Conservation (phyloP, 371 early-diverging fungal genomes). For the Mucor circinelloides region DNA sequence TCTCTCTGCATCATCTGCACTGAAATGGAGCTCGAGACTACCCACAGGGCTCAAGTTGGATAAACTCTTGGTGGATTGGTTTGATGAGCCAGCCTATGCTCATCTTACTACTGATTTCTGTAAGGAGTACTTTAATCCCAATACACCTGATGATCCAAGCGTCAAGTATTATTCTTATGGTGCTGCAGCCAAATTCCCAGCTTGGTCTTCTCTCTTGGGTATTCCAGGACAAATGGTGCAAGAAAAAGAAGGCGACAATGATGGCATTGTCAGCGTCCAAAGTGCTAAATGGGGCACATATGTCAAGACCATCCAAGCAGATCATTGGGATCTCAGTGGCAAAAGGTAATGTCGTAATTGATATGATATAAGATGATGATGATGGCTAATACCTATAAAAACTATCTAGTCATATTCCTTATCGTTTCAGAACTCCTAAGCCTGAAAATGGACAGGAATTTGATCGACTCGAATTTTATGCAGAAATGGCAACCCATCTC, state of each 20-base stretch:
- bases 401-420: constrained; percentile 20
- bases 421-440: constrained; percentile 16
- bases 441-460: constrained; percentile 44
- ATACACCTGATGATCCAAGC: constrained; percentile 71
- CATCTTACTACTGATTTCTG: constrained; percentile 83
- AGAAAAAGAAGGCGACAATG: constrained; percentile 74
- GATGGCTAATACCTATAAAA: background rate
- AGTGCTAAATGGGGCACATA: constrained; percentile 90
- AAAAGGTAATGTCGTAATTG: constrained; percentile 11
- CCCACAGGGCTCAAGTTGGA: constrained; percentile 10
- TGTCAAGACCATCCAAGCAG: constrained; percentile 76
- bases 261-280: constrained; percentile 84
- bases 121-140: constrained; percentile 75
- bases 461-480: constrained; percentile 79
- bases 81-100: constrained; percentile 86
- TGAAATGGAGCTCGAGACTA: background rate
- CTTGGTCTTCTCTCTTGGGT: constrained; percentile 57
- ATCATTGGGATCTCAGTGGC: constrained; percentile 84
- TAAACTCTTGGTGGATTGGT: constrained; percentile 20
- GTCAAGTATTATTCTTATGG: constrained; percentile 81
- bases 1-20: background rate
- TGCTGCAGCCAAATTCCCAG: constrained; percentile 55
- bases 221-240: constrained; percentile 55
- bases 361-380: background rate
- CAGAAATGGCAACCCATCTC: constrained; percentile 71